Percentiles rank a stretch among this genome's conserved stretches.
These are phyloP conservation scores for Setaria italica DNA, from an alignment of 202 grass and related monocot species.

Conservation along the genomic window DNA sequence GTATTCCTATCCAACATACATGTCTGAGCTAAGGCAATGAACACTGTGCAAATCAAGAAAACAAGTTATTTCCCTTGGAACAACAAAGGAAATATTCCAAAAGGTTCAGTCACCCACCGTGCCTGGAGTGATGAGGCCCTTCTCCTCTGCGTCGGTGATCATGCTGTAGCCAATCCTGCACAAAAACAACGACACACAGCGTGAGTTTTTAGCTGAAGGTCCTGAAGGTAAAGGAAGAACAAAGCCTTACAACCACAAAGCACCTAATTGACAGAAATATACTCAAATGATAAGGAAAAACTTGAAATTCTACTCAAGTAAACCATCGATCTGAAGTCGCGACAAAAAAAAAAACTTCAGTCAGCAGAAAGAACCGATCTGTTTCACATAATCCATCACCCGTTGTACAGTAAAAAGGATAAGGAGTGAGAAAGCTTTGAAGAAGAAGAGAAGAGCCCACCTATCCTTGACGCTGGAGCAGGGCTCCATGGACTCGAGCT, in stretches of 20 bases:
- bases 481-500: constrained; percentile 89
- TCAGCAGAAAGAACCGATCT: constrained; percentile 7
- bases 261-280: neutral
- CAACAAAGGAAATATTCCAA: constrained; percentile 5
- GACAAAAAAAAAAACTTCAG: neutral
- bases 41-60: neutral
- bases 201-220: neutral
- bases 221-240: neutral
- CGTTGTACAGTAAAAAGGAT: neutral
- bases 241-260: neutral
- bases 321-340: neutral
- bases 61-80: neutral
- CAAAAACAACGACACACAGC: neutral
- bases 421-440: neutral
- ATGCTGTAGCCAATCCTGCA: constrained; percentile 85
- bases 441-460: neutral
- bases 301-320: neutral
- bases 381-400: neutral
- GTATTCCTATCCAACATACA: neutral
- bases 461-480: constrained; percentile 95
- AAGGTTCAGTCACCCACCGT: constrained; percentile 47
- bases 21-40: neutral
- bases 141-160: constrained; percentile 78
- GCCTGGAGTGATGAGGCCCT: constrained; percentile 68
- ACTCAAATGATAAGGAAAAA: neutral